These are phyloP conservation scores for Tubosaeta sp. DNA, from an alignment of 768 basidiomycete species.

Conservation along the genomic window DNA sequence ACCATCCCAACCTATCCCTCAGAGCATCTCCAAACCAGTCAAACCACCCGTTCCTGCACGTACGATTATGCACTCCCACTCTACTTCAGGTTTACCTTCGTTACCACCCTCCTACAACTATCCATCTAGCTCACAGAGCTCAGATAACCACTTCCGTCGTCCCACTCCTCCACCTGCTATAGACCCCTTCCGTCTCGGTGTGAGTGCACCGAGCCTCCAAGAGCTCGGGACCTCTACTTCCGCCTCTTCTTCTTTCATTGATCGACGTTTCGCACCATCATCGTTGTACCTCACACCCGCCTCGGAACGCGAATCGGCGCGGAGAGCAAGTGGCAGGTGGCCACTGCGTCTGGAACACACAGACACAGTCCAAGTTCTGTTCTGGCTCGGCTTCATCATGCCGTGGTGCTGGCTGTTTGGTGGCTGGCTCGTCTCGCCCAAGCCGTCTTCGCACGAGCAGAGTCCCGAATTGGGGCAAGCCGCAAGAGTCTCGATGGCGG, in stretches of 20 bases:
- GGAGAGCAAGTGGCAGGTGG: conserved; percentile 14
- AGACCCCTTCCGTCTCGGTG: conserved; percentile 9
- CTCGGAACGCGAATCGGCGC: conserved; percentile 31
- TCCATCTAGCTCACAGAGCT: conserved; percentile 15
- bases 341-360: conserved; percentile 2
- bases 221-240: conserved; percentile 28
- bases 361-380: conserved; percentile 52
- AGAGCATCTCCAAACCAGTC: conserved; percentile 1
- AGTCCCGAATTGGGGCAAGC: conserved; percentile 3
- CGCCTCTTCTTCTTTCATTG: conserved; percentile 48
- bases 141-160: conserved; percentile 17
- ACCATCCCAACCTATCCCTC: neutral
- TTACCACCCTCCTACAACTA: conserved; percentile 25
- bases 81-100: conserved; percentile 16
- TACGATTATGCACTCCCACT: conserved; percentile 8
- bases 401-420: conserved; percentile 76
- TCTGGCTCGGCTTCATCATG: conserved; percentile 70
- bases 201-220: conserved; percentile 25
- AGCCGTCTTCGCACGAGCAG: conserved; percentile 13
- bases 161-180: conserved; percentile 4
- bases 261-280: conserved; percentile 47
- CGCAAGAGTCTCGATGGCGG: conserved; percentile 35
- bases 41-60: conserved; percentile 23
- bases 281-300: conserved; percentile 32
- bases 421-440: conserved; percentile 54